phyloP scores from a whole-genome alignment of 805 yeast species.

The Saccharomyces eubayanus region DNA sequence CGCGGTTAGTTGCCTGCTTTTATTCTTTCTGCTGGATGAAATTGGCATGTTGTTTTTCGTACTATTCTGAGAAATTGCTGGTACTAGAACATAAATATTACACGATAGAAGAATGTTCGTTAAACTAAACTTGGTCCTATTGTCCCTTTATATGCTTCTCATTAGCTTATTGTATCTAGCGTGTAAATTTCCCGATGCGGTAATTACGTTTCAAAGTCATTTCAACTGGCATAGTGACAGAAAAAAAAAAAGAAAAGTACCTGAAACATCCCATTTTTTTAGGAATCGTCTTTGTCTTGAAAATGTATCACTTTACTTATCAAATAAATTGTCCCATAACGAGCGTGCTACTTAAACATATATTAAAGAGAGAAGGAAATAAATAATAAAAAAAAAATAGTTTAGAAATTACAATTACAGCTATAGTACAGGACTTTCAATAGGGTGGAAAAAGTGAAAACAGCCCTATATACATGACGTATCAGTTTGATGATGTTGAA shows the following conservation, averaged over 20 bases:
- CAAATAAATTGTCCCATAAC: neutral
- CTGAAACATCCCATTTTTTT: neutral
- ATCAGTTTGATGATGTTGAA: neutral
- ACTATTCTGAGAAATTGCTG: neutral
- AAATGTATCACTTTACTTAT: neutral
- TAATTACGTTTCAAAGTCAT: neutral
- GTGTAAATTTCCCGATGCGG: neutral
- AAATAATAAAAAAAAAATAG: neutral
- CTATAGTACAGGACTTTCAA: neutral
- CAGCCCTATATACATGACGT: neutral
- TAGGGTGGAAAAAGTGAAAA: neutral
- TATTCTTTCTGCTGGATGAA: neutral
- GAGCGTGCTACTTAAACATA: neutral
- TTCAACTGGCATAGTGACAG: neutral
- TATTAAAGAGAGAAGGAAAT: neutral
- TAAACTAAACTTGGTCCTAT: neutral
- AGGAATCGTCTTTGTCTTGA: neutral
- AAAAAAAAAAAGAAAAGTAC: neutral
- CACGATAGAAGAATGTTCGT: neutral
- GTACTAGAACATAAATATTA: neutral
- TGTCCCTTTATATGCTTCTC: neutral
- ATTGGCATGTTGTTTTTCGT: neutral
- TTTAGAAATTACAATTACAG: neutral
- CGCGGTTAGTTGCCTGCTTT: conserved; percentile 7
- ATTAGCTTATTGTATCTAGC: neutral